Base-by-base conservation (phyloP, 495 filamentous ascomycete species). In the Trichoderma gamsii region DNA sequence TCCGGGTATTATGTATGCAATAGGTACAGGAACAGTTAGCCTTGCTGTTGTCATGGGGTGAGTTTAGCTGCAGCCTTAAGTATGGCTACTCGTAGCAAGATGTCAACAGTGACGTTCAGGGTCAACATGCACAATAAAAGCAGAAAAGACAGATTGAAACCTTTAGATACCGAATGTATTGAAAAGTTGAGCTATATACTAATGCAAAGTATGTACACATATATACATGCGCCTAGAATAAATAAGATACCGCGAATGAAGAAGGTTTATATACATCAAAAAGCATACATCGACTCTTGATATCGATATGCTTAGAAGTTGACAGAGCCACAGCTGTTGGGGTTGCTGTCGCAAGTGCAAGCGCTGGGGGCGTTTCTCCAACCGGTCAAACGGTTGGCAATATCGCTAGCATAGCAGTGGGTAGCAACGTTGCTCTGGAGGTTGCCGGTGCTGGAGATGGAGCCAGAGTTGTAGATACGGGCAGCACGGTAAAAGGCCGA, bases 331-430 rank as follows among this genome's bases (percentile, higher is more conserved):
- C 56, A 65, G 38, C 38, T 46, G 23, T 12, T 4, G 35, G 38
- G 38, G 35, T 46, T 15, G 25, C 56, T 29, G 41, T 68, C 67
- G 23, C 51, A 61, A 44, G 43, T 56, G 29, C 67, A 68, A 18
- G 32, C 41, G 29, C 63, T 56, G 41, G 52, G 32, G 35, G 67
- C 72, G 49, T 23, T 64, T 13, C 72, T 67, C 63, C 63, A 65
- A 63, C 85, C 85, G 5, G 78, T 72, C 29, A 86, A 76, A 67
- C 85, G 81, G 74, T 87, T 86, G 67, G 84, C 83, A 73, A 88
- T 72, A 68, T 88, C 85, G 9, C 80, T 81, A 38, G 79, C 75
- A 70, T 88, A 88, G 74, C 84, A 86, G 72, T 79, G 77, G 35
- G 85, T 87, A 23, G 84, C 82, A 49, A 74, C 70, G 15, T 83